phyloP scores from a whole-genome alignment of 2,329 filamentous ascomycete genomes.

The Penicillium sp. region DNA sequence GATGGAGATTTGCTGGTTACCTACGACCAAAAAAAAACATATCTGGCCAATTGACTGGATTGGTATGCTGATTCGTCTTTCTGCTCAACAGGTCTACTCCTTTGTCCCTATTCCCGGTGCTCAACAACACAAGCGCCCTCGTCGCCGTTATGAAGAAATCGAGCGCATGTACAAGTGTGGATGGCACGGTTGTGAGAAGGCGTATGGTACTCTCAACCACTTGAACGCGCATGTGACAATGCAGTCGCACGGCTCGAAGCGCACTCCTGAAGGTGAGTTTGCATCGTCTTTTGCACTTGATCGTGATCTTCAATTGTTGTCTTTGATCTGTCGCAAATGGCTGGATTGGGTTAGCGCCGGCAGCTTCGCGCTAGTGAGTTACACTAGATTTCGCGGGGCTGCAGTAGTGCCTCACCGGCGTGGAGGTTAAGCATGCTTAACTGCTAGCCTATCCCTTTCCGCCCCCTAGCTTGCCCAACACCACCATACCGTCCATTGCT shows the following conservation, averaged over 20 bases:
- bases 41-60: background rate
- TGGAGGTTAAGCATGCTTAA: slow-evolving; percentile 44
- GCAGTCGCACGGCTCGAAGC: slow-evolving; percentile 93
- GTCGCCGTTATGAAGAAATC: slow-evolving; percentile 94
- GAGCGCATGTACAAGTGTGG: slow-evolving; percentile 99
- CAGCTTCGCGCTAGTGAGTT: slow-evolving; percentile 44
- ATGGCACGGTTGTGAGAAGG: slow-evolving; percentile 98
- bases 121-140: slow-evolving; percentile 93
- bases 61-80: slow-evolving; percentile 5
- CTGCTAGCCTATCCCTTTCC: slow-evolving; percentile 25
- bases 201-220: slow-evolving; percentile 95
- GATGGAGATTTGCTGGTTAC: slow-evolving; percentile 3
- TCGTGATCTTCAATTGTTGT: slow-evolving; percentile 9
- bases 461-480: slow-evolving; percentile 2
- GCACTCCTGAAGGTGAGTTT: slow-evolving; percentile 89
- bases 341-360: slow-evolving; percentile 41
- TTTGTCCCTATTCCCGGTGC: slow-evolving; percentile 97
- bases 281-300: slow-evolving; percentile 7
- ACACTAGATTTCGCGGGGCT: slow-evolving; percentile 51
- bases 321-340: slow-evolving; percentile 33
- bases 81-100: slow-evolving; percentile 73
- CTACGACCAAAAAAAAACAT: background rate
- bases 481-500: background rate
- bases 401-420: slow-evolving; percentile 52
- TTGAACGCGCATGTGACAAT: slow-evolving; percentile 98